These are phyloP conservation scores for Aspergillus sp. DNA, from an alignment of 2,329 filamentous ascomycete species.

Conservation along the genomic window DNA sequence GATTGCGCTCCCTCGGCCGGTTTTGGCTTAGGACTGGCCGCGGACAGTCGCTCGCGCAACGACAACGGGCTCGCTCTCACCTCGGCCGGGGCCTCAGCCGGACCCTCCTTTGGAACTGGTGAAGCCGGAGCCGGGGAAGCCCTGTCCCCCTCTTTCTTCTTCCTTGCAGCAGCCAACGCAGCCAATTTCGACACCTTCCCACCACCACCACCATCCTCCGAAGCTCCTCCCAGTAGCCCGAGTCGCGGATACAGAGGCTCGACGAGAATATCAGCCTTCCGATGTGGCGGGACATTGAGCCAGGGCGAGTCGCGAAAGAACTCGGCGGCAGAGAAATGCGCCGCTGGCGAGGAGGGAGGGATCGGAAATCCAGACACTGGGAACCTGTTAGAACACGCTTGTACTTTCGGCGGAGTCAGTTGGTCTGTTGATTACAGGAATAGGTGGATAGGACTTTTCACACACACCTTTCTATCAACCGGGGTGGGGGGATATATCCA, in stretches of 20 bases:
- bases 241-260: constrained; percentile 50
- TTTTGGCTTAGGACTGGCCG: constrained; percentile 20
- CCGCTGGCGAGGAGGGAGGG: constrained; percentile 14
- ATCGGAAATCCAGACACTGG: constrained; percentile 24
- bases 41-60: constrained; percentile 32
- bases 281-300: constrained; percentile 60
- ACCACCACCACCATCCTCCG: constrained; percentile 35
- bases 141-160: constrained; percentile 67
- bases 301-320: constrained; percentile 84
- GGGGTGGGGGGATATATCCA: neutral
- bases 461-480: constrained; percentile 3
- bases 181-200: constrained; percentile 83
- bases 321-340: constrained; percentile 39
- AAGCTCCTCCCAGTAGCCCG: constrained; percentile 68
- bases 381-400: constrained; percentile 29
- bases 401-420: constrained; percentile 26
- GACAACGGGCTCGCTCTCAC: constrained; percentile 21
- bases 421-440: neutral
- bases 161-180: constrained; percentile 74
- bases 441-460: constrained; percentile 10
- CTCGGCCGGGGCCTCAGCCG: constrained; percentile 10
- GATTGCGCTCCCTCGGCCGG: constrained; percentile 14
- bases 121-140: constrained; percentile 14
- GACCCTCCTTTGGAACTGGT: constrained; percentile 2
- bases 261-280: constrained; percentile 55